Conservation (phyloP, 2,329 filamentous ascomycete species). For the Xylariaceae sp. region DNA sequence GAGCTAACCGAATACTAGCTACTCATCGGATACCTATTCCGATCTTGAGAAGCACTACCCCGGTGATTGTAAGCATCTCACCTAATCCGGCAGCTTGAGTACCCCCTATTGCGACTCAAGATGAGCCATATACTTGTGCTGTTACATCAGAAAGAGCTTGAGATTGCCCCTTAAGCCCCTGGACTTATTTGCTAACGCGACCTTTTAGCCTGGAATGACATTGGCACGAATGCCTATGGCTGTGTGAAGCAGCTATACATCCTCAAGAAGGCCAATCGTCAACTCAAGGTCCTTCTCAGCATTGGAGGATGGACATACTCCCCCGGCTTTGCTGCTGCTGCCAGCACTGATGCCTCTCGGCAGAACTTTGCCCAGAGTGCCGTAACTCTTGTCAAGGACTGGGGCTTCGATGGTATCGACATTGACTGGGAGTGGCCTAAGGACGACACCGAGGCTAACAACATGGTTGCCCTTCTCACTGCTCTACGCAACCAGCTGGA, state of each 20-base stretch:
- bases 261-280: conserved; percentile 70
- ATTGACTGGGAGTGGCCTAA: conserved; percentile 40
- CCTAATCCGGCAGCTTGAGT: neutral
- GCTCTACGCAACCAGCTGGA: conserved; percentile 45
- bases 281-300: conserved; percentile 71
- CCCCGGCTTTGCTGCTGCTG: conserved; percentile 64
- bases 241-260: conserved; percentile 74
- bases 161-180: neutral
- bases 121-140: neutral
- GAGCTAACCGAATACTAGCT: conserved; percentile 34
- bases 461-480: conserved; percentile 43
- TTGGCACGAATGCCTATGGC: conserved; percentile 70
- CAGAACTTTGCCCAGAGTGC: conserved; percentile 63
- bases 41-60: conserved; percentile 70
- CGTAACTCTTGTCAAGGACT: conserved; percentile 65
- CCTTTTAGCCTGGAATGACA: conserved; percentile 50
- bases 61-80: conserved; percentile 49
- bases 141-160: neutral
- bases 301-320: conserved; percentile 88
- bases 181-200: conserved; percentile 15
- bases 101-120: neutral
- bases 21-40: conserved; percentile 62
- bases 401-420: conserved; percentile 51
- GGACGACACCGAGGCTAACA: conserved; percentile 36
- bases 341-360: conserved; percentile 57